Evolutionary conservation across 345 rosid genomes (phyloP).

Genomic region (Brassica juncea): DNA sequence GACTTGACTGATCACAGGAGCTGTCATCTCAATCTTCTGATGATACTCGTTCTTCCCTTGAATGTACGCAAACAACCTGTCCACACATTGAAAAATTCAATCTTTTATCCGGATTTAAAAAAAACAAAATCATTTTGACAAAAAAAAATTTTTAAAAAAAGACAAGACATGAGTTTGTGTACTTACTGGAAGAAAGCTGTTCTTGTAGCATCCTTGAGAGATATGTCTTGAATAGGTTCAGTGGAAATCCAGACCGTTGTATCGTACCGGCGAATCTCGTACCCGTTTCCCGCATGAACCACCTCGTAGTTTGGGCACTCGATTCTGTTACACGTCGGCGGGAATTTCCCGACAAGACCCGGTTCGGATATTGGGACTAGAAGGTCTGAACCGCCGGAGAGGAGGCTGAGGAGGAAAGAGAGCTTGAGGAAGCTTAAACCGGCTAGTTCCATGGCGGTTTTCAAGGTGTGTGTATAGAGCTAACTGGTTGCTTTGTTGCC

Average conservation of each 20-base stretch:
- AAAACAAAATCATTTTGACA: too few species aligned
- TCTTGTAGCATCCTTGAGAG: conserved; percentile 69
- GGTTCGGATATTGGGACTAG: conserved; percentile 16
- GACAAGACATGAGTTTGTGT: background rate
- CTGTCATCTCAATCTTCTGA: conserved; percentile 82
- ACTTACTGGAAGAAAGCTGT: conserved; percentile 69
- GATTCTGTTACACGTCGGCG: conserved; percentile 73
- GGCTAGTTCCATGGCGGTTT: conserved; percentile 39
- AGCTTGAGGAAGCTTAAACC: conserved; percentile 43
- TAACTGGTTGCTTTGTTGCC: background rate
- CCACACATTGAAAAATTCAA: background rate
- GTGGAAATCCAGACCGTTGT: conserved; percentile 67
- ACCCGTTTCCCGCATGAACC: conserved; percentile 56
- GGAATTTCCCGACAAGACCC: conserved; percentile 32
- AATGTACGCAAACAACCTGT: conserved; percentile 77
- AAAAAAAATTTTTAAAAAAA: background rate
- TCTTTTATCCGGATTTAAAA: background rate
- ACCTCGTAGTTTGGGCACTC: conserved; percentile 74
- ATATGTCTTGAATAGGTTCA: conserved; percentile 68
- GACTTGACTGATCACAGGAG: conserved; percentile 70
- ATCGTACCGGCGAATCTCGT: conserved; percentile 70
- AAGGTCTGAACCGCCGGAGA: conserved; percentile 40
- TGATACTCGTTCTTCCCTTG: conserved; percentile 71
- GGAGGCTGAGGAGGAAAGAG: conserved; percentile 53
- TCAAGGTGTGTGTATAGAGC: conserved; percentile 3